Evolutionary conservation across 139 green algal genomes (phyloP).

Genomic region (Bryopsis sp.): DNA sequence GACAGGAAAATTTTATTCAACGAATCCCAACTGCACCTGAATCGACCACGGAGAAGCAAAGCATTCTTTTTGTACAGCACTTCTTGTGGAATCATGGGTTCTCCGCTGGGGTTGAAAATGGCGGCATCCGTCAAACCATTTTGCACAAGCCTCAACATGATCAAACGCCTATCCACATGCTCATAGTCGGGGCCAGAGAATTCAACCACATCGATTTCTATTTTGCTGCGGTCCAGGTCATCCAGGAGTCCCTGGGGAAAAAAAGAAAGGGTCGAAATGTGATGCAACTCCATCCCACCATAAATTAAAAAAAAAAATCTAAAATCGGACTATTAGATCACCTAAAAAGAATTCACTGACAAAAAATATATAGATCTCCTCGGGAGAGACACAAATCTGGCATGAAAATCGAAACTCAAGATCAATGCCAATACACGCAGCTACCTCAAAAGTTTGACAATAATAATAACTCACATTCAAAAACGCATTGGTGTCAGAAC

Average conservation of each 20-base stretch:
- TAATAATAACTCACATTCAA: conserved; percentile 20
- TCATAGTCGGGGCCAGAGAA: conserved; percentile 31
- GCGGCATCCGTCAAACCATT: conserved; percentile 32
- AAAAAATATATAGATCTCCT: no score
- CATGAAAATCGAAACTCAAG: no score
- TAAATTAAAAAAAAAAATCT: no score
- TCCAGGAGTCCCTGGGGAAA: conserved; percentile 5
- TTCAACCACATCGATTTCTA: conserved; percentile 35
- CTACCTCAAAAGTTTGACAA: no score
- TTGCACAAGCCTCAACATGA: conserved; percentile 33
- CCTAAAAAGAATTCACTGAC: no score
- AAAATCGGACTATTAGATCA: no score
- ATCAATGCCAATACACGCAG: no score
- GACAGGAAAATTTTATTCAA: no score
- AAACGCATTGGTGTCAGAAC: conserved; percentile 19
- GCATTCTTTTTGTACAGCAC: conserved; percentile 40
- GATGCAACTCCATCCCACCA: neutral
- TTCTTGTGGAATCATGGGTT: conserved; percentile 20
- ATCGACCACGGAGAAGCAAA: conserved; percentile 33
- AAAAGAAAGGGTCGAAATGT: no score
- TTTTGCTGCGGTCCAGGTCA: conserved; percentile 27
- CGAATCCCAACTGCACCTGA: conserved; percentile 26
- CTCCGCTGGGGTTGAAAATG: conserved; percentile 30
- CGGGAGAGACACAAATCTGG: no score
- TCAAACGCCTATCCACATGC: conserved; percentile 31